Evolutionary conservation across 2,329 filamentous ascomycete species (phyloP).

Genomic region (Xylariaceae sp.): DNA sequence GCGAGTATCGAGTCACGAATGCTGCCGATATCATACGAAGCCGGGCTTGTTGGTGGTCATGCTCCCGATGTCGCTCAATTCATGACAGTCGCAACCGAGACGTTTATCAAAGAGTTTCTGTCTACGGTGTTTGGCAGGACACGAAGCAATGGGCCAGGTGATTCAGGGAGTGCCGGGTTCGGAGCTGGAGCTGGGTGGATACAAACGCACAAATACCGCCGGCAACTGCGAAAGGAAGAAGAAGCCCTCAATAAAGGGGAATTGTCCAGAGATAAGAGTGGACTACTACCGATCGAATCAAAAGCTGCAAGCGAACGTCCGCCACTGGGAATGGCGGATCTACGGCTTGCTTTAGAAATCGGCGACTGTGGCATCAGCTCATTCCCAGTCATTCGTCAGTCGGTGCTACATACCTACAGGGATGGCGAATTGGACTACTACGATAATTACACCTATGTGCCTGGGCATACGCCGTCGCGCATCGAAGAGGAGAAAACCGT

Average conservation of each 20-base stretch:
- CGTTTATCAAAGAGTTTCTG: conserved; percentile 71
- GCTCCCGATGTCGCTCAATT: conserved; percentile 66
- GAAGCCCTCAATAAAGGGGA: conserved; percentile 75
- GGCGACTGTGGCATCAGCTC: conserved; percentile 77
- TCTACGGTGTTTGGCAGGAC: conserved; percentile 69
- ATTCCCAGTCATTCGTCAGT: conserved; percentile 76
- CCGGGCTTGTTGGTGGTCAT: conserved; percentile 66
- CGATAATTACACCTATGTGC: conserved; percentile 64
- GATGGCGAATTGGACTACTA: conserved; percentile 78
- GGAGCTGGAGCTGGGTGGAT: conserved; percentile 74
- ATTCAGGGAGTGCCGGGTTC: conserved; percentile 66
- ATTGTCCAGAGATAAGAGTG: conserved; percentile 74
- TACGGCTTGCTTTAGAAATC: conserved; percentile 77
- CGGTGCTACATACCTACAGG: conserved; percentile 73
- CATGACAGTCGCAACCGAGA: conserved; percentile 70
- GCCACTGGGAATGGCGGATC: conserved; percentile 77
- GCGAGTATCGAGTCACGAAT: conserved; percentile 68
- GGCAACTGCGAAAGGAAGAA: conserved; percentile 79
- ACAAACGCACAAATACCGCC: conserved; percentile 79
- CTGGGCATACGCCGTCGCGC: conserved; percentile 43
- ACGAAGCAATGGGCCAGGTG: conserved; percentile 68
- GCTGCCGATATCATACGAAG: conserved; percentile 73
- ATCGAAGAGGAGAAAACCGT: conserved; percentile 34
- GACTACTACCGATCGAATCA: conserved; percentile 80
- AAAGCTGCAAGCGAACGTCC: conserved; percentile 75